Evolutionary conservation across 176 grass and related monocot species (phyloP).

Genomic region (Rhipidocladum racemiflorum): DNA sequence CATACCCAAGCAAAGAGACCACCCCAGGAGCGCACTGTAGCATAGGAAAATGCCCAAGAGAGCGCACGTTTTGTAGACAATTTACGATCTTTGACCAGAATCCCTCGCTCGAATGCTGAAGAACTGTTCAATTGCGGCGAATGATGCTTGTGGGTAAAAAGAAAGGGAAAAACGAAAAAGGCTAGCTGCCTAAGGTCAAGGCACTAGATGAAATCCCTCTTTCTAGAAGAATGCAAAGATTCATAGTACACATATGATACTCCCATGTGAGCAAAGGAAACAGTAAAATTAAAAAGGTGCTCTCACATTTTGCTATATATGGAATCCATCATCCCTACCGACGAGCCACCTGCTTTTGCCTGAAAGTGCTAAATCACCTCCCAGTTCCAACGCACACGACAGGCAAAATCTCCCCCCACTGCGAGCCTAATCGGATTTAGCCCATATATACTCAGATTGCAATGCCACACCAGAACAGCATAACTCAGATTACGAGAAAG

Average conservation of each 20-base stretch:
- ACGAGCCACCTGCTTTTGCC: slow-evolving; percentile 6
- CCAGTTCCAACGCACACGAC: background rate
- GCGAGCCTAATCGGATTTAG: background rate
- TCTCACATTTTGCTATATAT: background rate
- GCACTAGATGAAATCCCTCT: background rate
- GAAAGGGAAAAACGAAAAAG: background rate
- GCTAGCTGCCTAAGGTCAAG: background rate
- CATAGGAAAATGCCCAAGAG: background rate
- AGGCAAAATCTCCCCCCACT: background rate
- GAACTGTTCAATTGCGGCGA: background rate
- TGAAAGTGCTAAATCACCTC: background rate
- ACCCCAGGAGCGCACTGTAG: background rate
- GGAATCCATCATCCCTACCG: slow-evolving; percentile 4
- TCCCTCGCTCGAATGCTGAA: background rate
- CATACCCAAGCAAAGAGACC: background rate
- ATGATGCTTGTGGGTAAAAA: background rate
- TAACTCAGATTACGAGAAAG: background rate
- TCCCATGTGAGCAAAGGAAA: slow-evolving; percentile 7
- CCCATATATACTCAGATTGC: background rate
- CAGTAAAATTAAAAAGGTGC: background rate
- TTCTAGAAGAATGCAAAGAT: slow-evolving; percentile 7
- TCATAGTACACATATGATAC: background rate
- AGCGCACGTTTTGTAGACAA: background rate
- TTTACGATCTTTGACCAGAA: background rate
- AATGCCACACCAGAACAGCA: background rate